Evolutionary conservation across 305 asterid species (phyloP).

Genomic region (Solanum hybrid): DNA sequence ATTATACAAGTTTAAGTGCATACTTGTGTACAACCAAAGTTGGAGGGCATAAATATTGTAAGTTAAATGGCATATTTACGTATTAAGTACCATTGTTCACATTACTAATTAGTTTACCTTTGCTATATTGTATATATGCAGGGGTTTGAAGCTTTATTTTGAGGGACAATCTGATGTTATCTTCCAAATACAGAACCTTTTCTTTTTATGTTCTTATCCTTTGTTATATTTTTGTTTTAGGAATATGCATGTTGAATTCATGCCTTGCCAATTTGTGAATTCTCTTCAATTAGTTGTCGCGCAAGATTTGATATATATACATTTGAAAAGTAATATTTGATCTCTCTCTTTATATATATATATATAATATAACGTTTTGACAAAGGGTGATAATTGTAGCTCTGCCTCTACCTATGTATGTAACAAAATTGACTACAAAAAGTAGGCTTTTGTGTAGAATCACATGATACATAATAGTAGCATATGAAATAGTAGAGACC

Average conservation of each 20-base stretch:
- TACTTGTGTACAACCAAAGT: neutral
- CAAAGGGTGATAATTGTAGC: neutral
- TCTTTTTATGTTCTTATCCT: too few relatives aligned
- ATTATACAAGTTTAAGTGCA: neutral
- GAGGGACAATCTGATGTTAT: neutral
- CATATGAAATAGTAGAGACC: neutral
- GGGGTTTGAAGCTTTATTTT: neutral
- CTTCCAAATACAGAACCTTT: neutral
- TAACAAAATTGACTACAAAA: neutral
- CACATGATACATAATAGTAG: neutral
- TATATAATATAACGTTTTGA: too few relatives aligned
- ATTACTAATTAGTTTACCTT: neutral
- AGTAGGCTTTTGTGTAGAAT: neutral
- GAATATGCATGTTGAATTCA: neutral
- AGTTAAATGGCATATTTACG: neutral
- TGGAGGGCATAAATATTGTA: neutral
- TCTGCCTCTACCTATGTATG: too few relatives aligned
- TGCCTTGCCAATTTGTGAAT: neutral
- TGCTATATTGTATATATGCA: neutral
- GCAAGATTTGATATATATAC: too few relatives aligned
- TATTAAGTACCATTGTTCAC: neutral
- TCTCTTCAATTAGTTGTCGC: too few relatives aligned
- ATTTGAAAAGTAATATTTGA: too few relatives aligned
- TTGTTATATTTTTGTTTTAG: too few relatives aligned
- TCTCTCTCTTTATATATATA: too few relatives aligned